Evolutionary conservation across 1,284 basidiomycete species (phyloP), one percentile per base, ranked within the genome.

Genomic region (Volvariella surrecta): DNA sequence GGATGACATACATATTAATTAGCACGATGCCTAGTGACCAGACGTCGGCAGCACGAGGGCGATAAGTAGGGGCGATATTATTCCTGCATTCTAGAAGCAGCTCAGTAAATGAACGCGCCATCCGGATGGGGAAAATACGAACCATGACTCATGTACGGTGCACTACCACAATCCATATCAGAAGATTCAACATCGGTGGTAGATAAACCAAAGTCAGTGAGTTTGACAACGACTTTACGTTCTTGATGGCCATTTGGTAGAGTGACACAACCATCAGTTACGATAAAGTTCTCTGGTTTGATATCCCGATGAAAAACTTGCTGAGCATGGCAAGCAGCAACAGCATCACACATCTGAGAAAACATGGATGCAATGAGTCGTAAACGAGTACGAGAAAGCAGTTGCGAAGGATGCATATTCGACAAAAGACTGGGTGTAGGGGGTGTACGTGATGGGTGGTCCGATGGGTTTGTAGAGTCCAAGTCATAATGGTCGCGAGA

Each of bases 11-110:
- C 84, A 99, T 90, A 64, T 99, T 99, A 73, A 99, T 90, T 53
- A 99, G 79, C 48, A 99, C 95, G 58, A 99, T 95, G 47, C 95
- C 96, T 51, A 99, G 76, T 20, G 94, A 98, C 95, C 95, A 99
- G 44, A 98, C 90, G 65, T 99, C 95, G 48, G 96, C 95, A 49
- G 91, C 89, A 53, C 85, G 86, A 45, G 95, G 93, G 53, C 83
- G 79, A 70, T 99, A 99, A 39, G 84, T 88, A 48, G 91, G 89
- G 21, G 89, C 86, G 52, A 95, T 73, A 64, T 98, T 97, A 74
- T 99, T 98, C 61, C 93, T 86, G 66, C 95, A 98, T 72, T 99
- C 94, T 89, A 56, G 32, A 52, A 39, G 44, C 48, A 50, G 41
- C 37, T 17, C 19, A 43, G 28, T 35, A 19, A 35, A 9, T 9